Evolutionary conservation across 2,329 filamentous ascomycete genomes (phyloP), one percentile per base, ranked within the genome.

Genomic region (Neofusicoccum laricinum): DNA sequence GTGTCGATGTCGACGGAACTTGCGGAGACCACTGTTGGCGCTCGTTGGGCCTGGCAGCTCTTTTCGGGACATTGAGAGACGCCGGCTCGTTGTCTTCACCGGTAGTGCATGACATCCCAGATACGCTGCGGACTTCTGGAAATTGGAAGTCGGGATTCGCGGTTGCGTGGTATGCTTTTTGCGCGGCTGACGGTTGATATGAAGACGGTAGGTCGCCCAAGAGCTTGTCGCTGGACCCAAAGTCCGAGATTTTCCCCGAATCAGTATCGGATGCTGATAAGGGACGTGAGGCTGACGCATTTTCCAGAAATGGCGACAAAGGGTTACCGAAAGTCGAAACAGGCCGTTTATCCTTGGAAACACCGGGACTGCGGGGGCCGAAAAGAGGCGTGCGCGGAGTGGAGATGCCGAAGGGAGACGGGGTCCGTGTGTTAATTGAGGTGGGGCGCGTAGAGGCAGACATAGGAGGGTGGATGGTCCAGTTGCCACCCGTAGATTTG

Each of bases 361-460:
- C 25, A 14, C 63, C 49, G 38, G 55, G 15, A 36, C 45, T 36
- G 43, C 36, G 45, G n/a, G 55, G 53, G 19, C 61, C 61, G 38
- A 43, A 45, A 8, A 51, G 63, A 51, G 53, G 25, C 36, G 43
- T 53, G 38, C 45, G 46, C 34, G 61, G 49, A 3, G 43, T 36
- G 15, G 19, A 38, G 4, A 63, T n/a, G 11, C 61, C 61, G n/a
- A 51, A 63, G 30, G 61, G 61, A 12, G 61, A 63, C n/a, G 61
- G 61, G 38, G 61, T 63, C 43, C 61, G 46, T 45, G 61, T 50
- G 61, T 53, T 50, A 34, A 38, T 64, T n/a, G 63, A 64, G 5
- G 63, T 34, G 46, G 63, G 63, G 14, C 63, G 63, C 0, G 63
- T 59, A 10, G 63, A 61, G 8, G 55, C 34, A n/a, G 45, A 45